Evolutionary conservation across 1,284 basidiomycete genomes (phyloP), one percentile per base, ranked within the genome.

Genomic region (Boletellus sp.): DNA sequence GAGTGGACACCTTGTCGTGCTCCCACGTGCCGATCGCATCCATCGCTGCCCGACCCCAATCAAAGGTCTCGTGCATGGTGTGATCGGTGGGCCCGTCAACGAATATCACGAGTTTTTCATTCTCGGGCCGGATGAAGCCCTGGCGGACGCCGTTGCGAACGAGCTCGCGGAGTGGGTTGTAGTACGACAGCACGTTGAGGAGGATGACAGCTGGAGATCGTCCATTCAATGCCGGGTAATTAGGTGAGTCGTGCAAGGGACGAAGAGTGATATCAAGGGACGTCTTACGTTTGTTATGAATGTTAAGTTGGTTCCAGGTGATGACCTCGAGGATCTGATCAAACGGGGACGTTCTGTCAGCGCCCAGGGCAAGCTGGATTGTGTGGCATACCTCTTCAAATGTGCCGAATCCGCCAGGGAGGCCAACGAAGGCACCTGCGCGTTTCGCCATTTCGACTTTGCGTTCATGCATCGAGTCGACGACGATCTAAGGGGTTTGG

Each of bases 321-420:
- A 86, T 78, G 54, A 91, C 93, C 68, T 96, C 94, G 40, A 96
- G 69, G 20, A 93, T 72, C 86, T 90, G 53, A 5, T 19, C 30
- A 43, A 45, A 43, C 23, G 20, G 41, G 34, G 19, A 39, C 22
- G 17, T 22, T 33, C 37, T 36, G 44, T 59, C 8, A 50, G 30
- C 9, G 11, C 6, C 9, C 16, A 19, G 17, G 43, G 29, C 10
- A 27, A 17, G 44, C 19, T 22, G 14, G 21, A 3, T 17, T n/a
- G 25, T 13, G 1, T 26, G 25, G 11, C 22, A 19, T 41, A 87
- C 87, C 75, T 96, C 94, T 66, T 96, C 94, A 55, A 91, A 91
- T 0, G 92, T 95, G 14, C 93, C 93, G 60, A 82, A 94, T 0
- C 94, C 94, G 27, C 94, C 94, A 5, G 94, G 93, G 10, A 96